Evolutionary conservation across 2,329 filamentous ascomycete genomes (phyloP), one percentile per base, ranked within the genome.

Genomic region (Fusarium succisae): DNA sequence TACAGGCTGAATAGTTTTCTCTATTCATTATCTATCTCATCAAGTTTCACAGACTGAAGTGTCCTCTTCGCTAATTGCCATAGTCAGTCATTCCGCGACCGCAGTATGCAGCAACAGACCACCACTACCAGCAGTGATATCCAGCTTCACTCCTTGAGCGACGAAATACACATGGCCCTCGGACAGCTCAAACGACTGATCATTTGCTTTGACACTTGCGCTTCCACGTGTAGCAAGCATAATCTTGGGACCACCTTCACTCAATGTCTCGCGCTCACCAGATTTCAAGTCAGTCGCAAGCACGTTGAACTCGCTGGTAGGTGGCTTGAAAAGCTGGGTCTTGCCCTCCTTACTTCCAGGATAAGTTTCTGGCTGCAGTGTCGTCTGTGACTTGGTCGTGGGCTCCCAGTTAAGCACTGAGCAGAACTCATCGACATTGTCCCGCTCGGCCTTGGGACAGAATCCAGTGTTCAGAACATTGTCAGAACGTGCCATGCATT

Each of bases 401-500:
- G 91, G 88, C 41, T 85, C 84, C 83, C 94, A 94, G 0, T 88
- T 92, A 24, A 95, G 79, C 3, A 88, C 86, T 8, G 87, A 83
- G 28, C 85, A 85, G 81, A 95, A 94, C 35, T 91, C 79, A 24
- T 93, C 90, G 30, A 91, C 84, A 48, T 85, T 89, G 77, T 93
- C 88, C 18, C 91, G 86, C 53, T 93, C 90, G 0, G 89, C 88
- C 3, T 85, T 85, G 0, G 92, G 92, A 74, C 92, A 94, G 84
- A 95, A 94, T 0, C 93, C 92, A 1, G 89, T 90, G 80, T 93
- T 93, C 56, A 95, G 85, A 5, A 95, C 92, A 66, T 94, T 94
- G 83, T 94, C 91, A 26, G 87, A 91, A 13, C 92, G 87, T 4
- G 92, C 92, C 92, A 94, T 94, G 82, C 92, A 94, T 81, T 94